phyloP scores from a whole-genome alignment of 2,329 filamentous ascomycete genomes.

The Aureobasidium zeae region DNA sequence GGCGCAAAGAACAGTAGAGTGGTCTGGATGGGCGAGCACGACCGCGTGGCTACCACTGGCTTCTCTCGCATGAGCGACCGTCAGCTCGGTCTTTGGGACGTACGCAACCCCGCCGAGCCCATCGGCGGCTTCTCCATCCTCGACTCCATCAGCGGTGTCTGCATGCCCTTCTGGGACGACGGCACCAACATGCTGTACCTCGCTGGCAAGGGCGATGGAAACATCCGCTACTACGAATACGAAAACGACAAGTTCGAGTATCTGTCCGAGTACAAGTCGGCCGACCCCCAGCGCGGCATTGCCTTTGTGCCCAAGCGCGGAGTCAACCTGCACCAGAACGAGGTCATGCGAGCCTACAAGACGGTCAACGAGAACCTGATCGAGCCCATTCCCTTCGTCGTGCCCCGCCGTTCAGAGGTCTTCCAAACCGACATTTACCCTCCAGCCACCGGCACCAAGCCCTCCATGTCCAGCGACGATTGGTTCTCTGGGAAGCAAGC shows the following conservation, averaged over 20 bases:
- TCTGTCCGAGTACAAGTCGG: conserved; percentile 94
- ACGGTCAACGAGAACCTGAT: conserved; percentile 91
- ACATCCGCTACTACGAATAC: conserved; percentile 98
- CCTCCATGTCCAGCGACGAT: conserved; percentile 68
- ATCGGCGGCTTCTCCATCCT: conserved; percentile 84
- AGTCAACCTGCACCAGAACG: conserved; percentile 92
- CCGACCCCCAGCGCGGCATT: conserved; percentile 85
- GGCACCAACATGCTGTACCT: conserved; percentile 91
- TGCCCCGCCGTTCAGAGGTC: conserved; percentile 82
- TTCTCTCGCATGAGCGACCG: conserved; percentile 98
- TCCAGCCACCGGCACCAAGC: conserved; percentile 68
- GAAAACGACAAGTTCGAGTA: conserved; percentile 98
- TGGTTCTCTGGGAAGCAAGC: conserved; percentile 77
- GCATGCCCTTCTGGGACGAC: conserved; percentile 99
- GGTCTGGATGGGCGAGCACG: conserved; percentile 95
- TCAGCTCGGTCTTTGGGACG: conserved; percentile 92
- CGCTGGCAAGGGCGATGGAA: conserved; percentile 95
- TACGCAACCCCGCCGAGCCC: conserved; percentile 66
- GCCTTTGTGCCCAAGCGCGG: conserved; percentile 92
- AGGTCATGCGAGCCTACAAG: conserved; percentile 93
- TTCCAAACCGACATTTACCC: conserved; percentile 98
- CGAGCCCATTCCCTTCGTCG: conserved; percentile 95
- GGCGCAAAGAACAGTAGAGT: conserved; percentile 96
- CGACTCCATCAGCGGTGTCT: conserved; percentile 93
- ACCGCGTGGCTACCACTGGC: conserved; percentile 89